Percentiles rank a stretch among this genome's conserved stretches.
These are phyloP conservation scores for Viola odorata DNA, from an alignment of 345 rosid species.

Conservation along the genomic window DNA sequence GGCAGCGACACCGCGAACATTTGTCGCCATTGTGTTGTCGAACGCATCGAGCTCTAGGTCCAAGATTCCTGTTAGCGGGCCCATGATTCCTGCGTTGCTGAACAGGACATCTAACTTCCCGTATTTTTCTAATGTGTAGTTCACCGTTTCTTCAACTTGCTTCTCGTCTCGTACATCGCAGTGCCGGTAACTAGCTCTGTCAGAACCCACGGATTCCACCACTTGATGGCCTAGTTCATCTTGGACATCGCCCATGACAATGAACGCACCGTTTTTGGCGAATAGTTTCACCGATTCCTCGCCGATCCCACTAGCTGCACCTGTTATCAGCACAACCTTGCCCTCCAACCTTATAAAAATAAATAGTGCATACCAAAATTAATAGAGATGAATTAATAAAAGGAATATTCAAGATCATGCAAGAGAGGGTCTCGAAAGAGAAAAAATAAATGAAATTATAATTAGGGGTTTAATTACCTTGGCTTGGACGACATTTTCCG, in stretches of 20 bases:
- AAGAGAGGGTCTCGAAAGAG: neutral
- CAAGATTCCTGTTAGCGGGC: constrained; percentile 46
- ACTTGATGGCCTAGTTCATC: constrained; percentile 56
- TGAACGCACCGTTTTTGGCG: constrained; percentile 56
- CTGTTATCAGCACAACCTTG: constrained; percentile 77
- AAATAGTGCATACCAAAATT: neutral
- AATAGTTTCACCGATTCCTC: constrained; percentile 64
- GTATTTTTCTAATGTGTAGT: constrained; percentile 37
- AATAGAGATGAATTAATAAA: neutral
- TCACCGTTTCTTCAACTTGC: constrained; percentile 61
- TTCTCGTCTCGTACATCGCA: constrained; percentile 82
- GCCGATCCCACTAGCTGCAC: constrained; percentile 93
- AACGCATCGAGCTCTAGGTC: constrained; percentile 51
- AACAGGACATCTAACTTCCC: constrained; percentile 67
- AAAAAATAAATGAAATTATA: neutral
- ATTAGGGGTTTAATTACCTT: constrained; percentile 17
- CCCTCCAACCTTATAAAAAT: constrained; percentile 56
- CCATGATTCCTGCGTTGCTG: constrained; percentile 83
- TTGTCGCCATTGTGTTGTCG: constrained; percentile 53
- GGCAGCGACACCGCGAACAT: constrained; percentile 75
- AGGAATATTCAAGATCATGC: too few species aligned
- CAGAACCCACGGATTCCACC: constrained; percentile 34
- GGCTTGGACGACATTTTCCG: constrained; percentile 33
- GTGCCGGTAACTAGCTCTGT: constrained; percentile 44
- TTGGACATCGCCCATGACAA: constrained; percentile 66